Conservation (phyloP, 495 filamentous ascomycete species). For the Talaromyces thailandensis region DNA sequence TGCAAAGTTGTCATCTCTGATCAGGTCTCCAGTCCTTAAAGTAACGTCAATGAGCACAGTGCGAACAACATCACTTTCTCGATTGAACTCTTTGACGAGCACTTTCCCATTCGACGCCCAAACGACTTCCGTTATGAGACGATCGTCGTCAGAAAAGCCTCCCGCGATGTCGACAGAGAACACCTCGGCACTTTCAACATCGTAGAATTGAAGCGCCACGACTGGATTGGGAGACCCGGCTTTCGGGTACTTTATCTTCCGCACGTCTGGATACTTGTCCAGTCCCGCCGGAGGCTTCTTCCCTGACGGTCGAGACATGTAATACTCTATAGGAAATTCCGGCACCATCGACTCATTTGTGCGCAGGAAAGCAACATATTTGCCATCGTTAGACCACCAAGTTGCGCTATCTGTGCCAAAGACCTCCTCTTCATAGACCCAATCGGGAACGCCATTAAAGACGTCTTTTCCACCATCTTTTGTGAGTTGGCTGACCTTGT, state of each 20-base stretch:
- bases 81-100: conserved; percentile 82
- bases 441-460: conserved; percentile 97
- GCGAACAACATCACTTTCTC: conserved; percentile 84
- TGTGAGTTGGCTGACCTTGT: conserved; percentile 64
- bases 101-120: conserved; percentile 78
- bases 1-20: conserved; percentile 67
- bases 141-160: conserved; percentile 71
- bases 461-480: conserved; percentile 75
- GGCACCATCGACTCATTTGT: conserved; percentile 91
- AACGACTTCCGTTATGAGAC: conserved; percentile 85
- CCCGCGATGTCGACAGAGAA: conserved; percentile 71
- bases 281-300: conserved; percentile 59
- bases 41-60: conserved; percentile 79
- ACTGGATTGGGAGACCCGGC: conserved; percentile 88
- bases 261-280: conserved; percentile 84
- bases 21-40: conserved; percentile 64
- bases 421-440: conserved; percentile 98
- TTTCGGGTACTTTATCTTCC: conserved; percentile 95
- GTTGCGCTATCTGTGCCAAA: conserved; percentile 72
- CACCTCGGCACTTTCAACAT: conserved; percentile 66
- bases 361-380: conserved; percentile 79
- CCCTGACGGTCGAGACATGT: conserved; percentile 78
- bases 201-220: conserved; percentile 82
- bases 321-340: conserved; percentile 92
- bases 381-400: conserved; percentile 89